Conservation (phyloP, 768 basidiomycete genomes). For the Rhizopogon rudus region DNA sequence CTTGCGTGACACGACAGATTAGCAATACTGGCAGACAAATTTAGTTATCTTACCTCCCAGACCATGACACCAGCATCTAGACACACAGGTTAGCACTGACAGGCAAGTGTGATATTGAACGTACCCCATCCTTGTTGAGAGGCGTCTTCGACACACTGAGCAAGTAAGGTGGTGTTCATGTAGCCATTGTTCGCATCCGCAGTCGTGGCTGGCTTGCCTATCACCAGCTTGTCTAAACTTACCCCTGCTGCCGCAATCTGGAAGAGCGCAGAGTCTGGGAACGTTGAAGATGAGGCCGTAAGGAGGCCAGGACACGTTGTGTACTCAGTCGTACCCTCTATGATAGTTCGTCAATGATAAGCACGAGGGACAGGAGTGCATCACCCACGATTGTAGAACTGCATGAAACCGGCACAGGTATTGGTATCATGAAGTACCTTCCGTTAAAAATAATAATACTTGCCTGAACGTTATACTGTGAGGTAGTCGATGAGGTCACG, state of each 20-base stretch:
- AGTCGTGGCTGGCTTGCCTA: constrained; percentile 62
- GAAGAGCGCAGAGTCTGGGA: constrained; percentile 42
- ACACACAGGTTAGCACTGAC: not conserved
- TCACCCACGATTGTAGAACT: constrained; percentile 37
- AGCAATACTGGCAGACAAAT: not conserved
- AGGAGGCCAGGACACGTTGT: constrained; percentile 35
- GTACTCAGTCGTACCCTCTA: constrained; percentile 35
- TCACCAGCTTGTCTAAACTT: constrained; percentile 58
- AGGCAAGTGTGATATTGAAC: constrained; percentile 16
- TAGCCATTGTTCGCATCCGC: constrained; percentile 52
- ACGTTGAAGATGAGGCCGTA: constrained; percentile 32
- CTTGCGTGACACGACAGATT: constrained; percentile 9
- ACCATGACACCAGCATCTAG: constrained; percentile 12
- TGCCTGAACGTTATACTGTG: constrained; percentile 13
- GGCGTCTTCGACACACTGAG: constrained; percentile 58
- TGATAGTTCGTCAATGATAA: not conserved
- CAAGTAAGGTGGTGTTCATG: constrained; percentile 52
- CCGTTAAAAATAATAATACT: not conserved
- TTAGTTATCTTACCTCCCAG: constrained; percentile 17
- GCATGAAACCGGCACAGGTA: constrained; percentile 14
- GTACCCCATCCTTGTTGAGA: constrained; percentile 61
- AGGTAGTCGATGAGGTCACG: not conserved
- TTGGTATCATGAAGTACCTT: not conserved
- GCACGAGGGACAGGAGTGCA: not conserved
- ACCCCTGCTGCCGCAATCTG: constrained; percentile 52